Evolutionary conservation across 805 yeast species (phyloP), one percentile per base, ranked within the genome.

Genomic region (Candida railenensis): DNA sequence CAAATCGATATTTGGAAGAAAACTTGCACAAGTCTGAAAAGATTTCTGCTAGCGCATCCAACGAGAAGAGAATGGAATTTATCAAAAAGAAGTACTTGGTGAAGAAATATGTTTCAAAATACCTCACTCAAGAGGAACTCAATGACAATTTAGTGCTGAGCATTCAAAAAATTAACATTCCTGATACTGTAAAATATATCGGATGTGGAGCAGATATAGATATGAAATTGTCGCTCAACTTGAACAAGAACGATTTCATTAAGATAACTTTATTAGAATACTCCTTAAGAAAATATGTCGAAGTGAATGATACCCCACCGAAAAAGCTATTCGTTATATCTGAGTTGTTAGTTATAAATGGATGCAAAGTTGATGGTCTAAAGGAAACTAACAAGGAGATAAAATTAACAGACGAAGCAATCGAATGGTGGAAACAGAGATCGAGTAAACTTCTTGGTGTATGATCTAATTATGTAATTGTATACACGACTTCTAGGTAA

Each of bases 71-170:
- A 42, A 66, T 79, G 28, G 61, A 62, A n/a, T 89, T 76, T 57
- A 83, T 89, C 40, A 74, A 74, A 5, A 71, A 76, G 37, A 91
- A 91, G 63, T 91, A 91, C 59, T 71, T 73, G 12, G 21, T 66
- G 64, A 3, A 80, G 78, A 61, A 68, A 64, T 36, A 90, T 63
- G 56, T 67, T 77, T 11, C 51, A 44, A 18, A 48, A 37, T 7
- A 42, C 63, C 15, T 18, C 14, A 34, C 16, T 15, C 30, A 5
- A 9, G 50, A 48, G 0, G 59, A 59, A 15, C 41, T 59, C 4
- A 65, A 70, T 45, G 70, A 68, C 41, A 55, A 63, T 2, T 57
- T 83, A 25, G 70, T 83, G n/a, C 73, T 73, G 47, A 80, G 83
- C 0, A 71, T 83, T 2, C 79, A 77, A 44, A 63, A 69, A 21